phyloP scores from a whole-genome alignment of 2,329 filamentous ascomycete genomes.

The Penicillium sp. region DNA sequence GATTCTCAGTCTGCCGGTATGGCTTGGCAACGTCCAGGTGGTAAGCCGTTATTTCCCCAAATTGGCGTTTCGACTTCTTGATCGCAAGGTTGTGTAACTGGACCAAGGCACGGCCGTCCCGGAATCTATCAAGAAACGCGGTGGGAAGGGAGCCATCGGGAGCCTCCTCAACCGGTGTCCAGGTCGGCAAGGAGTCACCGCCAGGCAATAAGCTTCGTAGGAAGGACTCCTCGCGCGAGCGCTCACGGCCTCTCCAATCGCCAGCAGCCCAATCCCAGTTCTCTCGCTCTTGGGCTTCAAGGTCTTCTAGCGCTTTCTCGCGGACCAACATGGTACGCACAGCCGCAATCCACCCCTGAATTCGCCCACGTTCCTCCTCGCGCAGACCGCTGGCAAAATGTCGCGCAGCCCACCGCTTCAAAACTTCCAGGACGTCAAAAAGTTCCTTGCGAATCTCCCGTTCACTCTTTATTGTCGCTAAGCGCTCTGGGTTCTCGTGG shows the following conservation, averaged over 20 bases:
- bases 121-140: slow-evolving; percentile 69
- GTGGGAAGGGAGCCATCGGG: slow-evolving; percentile 46
- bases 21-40: slow-evolving; percentile 94
- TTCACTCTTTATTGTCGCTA: slow-evolving; percentile 85
- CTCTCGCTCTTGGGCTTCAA: slow-evolving; percentile 68
- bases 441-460: slow-evolving; percentile 80
- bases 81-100: slow-evolving; percentile 88
- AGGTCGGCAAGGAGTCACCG: slow-evolving; percentile 62
- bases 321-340: slow-evolving; percentile 72
- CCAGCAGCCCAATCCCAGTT: slow-evolving; percentile 77
- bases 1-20: slow-evolving; percentile 88
- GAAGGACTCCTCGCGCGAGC: slow-evolving; percentile 78
- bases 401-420: slow-evolving; percentile 86
- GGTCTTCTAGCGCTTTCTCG: slow-evolving; percentile 74
- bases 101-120: slow-evolving; percentile 77
- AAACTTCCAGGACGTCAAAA: slow-evolving; percentile 79
- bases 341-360: slow-evolving; percentile 74
- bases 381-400: slow-evolving; percentile 81
- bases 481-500: slow-evolving; percentile 79
- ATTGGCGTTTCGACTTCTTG: slow-evolving; percentile 77
- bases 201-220: slow-evolving; percentile 67
- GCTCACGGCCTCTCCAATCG: slow-evolving; percentile 72
- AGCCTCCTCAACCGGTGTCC: slow-evolving; percentile 57
- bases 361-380: slow-evolving; percentile 71
- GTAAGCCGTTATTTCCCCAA: slow-evolving; percentile 83